phyloP scores from a whole-genome alignment of 2,329 filamentous ascomycete species.

The Penicillium digitatum region DNA sequence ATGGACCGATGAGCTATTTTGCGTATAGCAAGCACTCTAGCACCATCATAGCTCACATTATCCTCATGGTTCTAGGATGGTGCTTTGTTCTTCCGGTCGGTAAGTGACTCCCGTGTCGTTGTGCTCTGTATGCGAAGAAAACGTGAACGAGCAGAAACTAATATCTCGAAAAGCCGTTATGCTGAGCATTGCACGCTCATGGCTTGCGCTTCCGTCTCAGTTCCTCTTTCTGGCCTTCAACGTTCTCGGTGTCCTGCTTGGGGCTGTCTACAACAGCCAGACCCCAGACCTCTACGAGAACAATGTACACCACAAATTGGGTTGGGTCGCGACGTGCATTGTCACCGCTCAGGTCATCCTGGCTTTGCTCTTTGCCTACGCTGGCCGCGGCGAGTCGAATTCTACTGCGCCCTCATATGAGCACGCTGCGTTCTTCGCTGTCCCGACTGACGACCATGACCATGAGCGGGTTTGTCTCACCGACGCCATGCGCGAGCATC shows the following conservation, averaged over 20 bases:
- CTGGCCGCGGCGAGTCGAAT: constrained; percentile 43
- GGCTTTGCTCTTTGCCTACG: constrained; percentile 60
- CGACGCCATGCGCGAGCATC: constrained; percentile 43
- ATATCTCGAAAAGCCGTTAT: constrained; percentile 61
- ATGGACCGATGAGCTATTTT: constrained; percentile 44
- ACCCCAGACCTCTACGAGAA: constrained; percentile 83
- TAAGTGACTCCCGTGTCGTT: constrained; percentile 41
- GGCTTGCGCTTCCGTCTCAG: constrained; percentile 66
- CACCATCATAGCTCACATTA: constrained; percentile 65
- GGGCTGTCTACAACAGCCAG: constrained; percentile 69
- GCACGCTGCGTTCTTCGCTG: constrained; percentile 58
- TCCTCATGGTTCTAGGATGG: constrained; percentile 68
- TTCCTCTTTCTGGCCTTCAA: constrained; percentile 64
- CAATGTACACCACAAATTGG: constrained; percentile 83
- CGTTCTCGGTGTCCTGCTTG: constrained; percentile 60
- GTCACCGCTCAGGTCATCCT: constrained; percentile 67
- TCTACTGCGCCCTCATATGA: constrained; percentile 42
- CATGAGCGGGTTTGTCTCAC: constrained; percentile 37
- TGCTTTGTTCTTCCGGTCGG: constrained; percentile 67
- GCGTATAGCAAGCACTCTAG: constrained; percentile 39
- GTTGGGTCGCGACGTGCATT: constrained; percentile 76
- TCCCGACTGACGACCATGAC: constrained; percentile 55
- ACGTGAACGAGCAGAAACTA: not conserved
- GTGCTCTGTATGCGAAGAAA: not conserved
- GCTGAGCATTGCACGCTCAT: constrained; percentile 76